phyloP scores from a whole-genome alignment of 495 filamentous ascomycete genomes.

The Friedmanniomyces simplex region DNA sequence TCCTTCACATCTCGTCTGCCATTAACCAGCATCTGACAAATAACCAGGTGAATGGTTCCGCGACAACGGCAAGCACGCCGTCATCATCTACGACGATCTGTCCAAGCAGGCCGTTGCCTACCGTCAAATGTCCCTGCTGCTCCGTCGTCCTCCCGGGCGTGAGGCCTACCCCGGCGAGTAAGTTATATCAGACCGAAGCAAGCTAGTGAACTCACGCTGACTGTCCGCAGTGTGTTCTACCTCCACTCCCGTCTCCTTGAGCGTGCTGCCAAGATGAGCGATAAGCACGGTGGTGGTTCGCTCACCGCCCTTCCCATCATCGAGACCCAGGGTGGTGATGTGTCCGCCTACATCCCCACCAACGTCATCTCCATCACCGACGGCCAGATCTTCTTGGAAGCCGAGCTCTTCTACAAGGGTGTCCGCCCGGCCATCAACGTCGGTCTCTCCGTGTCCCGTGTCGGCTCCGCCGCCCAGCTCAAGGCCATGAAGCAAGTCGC shows the following conservation, averaged over 20 bases:
- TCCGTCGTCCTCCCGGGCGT: constrained; percentile 98
- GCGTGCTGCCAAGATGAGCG: constrained; percentile 98
- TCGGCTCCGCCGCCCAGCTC: constrained; percentile 98
- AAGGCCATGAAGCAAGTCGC: constrained; percentile 99
- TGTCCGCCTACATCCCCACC: constrained; percentile 99
- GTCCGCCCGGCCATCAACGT: constrained; percentile 99
- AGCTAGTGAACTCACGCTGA: constrained; percentile 22
- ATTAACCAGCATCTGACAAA: neutral
- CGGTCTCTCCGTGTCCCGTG: constrained; percentile 99
- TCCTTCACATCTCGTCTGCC: no score
- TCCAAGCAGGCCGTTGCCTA: constrained; percentile 95
- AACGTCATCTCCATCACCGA: constrained; percentile 99
- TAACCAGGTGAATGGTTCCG: constrained; percentile 62
- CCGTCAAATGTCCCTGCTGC: constrained; percentile 98
- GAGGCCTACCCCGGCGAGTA: constrained; percentile 98
- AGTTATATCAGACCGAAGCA: constrained; percentile 22
- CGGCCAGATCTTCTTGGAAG: constrained; percentile 99
- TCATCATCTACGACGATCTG: constrained; percentile 93
- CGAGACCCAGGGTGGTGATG: constrained; percentile 99
- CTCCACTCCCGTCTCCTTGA: constrained; percentile 99
- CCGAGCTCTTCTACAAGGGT: constrained; percentile 99
- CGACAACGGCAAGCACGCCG: constrained; percentile 83
- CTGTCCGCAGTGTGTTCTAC: constrained; percentile 71
- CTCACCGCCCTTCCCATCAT: constrained; percentile 97
- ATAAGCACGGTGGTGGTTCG: constrained; percentile 91